These are phyloP conservation scores for Coelastrella sp. DNA, from an alignment of 139 green algal genomes.

Conservation along the genomic window DNA sequence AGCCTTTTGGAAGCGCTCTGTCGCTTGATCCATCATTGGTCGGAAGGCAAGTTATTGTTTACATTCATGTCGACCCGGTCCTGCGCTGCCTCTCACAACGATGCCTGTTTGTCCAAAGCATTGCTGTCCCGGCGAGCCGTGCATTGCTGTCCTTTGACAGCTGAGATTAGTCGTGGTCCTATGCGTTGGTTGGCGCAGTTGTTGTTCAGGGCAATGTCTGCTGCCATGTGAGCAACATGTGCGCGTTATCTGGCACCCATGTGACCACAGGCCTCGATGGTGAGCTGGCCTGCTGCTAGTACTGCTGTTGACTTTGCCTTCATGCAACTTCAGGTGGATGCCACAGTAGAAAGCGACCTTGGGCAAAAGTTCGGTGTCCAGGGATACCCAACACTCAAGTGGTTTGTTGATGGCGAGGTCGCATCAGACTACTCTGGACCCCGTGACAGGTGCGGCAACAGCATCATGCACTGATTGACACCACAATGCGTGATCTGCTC, in stretches of 20 bases:
- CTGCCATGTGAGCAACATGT: not conserved
- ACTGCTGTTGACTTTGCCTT: not conserved
- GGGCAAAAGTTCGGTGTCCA: constrained; percentile 70
- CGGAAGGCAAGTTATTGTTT: not conserved
- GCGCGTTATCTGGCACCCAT: not conserved
- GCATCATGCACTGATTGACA: not conserved
- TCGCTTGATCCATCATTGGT: too few relatives aligned
- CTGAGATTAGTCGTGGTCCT: not conserved
- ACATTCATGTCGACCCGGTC: not conserved
- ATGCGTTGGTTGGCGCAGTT: too few relatives aligned
- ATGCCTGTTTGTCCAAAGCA: not conserved
- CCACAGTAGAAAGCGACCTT: constrained; percentile 74
- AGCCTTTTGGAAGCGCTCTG: too few relatives aligned
- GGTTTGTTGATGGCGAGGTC: constrained; percentile 86
- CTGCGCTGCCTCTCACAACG: not conserved
- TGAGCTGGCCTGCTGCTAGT: not conserved
- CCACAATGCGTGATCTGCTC: not conserved
- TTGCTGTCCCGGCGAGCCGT: not conserved
- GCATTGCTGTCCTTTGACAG: not conserved
- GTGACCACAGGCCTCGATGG: not conserved
- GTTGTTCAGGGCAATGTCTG: not conserved
- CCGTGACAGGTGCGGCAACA: constrained; percentile 55
- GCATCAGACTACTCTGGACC: constrained; percentile 77
- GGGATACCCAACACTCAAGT: constrained; percentile 91
- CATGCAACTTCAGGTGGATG: constrained; percentile 72